These are phyloP conservation scores for Hypoxylon sp. DNA, from an alignment of 2,329 filamentous ascomycete species.

Conservation along the genomic window DNA sequence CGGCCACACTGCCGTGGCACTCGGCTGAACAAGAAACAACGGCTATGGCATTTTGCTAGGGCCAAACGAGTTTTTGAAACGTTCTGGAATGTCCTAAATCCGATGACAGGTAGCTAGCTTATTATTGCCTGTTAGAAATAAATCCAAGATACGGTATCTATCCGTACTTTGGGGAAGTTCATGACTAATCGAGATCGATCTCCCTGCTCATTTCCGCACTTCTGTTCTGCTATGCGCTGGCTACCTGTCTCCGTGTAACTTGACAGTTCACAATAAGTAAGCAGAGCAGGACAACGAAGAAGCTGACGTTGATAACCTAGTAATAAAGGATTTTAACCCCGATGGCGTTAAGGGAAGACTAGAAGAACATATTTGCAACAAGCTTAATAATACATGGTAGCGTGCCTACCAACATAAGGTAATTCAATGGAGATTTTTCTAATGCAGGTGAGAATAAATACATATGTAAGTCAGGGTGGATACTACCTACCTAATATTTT, in stretches of 20 bases:
- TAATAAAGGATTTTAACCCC: slow-evolving; percentile 8
- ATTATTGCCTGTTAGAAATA: neutral
- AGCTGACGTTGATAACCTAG: neutral
- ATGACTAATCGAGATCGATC: slow-evolving; percentile 35
- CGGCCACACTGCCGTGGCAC: slow-evolving; percentile 24
- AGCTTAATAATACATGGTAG: neutral
- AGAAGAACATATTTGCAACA: neutral
- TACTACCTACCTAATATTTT: neutral
- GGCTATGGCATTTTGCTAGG: slow-evolving; percentile 8
- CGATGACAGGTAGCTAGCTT: slow-evolving; percentile 1
- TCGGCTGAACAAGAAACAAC: slow-evolving; percentile 13
- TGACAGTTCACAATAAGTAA: neutral
- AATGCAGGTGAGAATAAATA: neutral
- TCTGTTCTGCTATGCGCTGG: slow-evolving; percentile 2
- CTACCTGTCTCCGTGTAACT: slow-evolving; percentile 4
- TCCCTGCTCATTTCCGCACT: slow-evolving; percentile 2
- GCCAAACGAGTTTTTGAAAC: slow-evolving; percentile 22
- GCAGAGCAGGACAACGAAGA: neutral
- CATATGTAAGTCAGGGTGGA: slow-evolving; percentile 6
- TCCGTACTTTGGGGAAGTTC: slow-evolving; percentile 10
- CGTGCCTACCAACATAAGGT: too few relatives aligned
- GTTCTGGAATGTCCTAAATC: slow-evolving; percentile 33
- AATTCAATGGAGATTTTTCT: slow-evolving; percentile 11
- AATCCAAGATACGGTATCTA: slow-evolving; percentile 6
- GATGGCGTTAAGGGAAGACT: slow-evolving; percentile 10